Percentiles rank a stretch among this genome's conserved stretches.
These are phyloP conservation scores for Colletotrichum godetiae DNA, from an alignment of 2,329 filamentous ascomycete species.

Conservation along the genomic window DNA sequence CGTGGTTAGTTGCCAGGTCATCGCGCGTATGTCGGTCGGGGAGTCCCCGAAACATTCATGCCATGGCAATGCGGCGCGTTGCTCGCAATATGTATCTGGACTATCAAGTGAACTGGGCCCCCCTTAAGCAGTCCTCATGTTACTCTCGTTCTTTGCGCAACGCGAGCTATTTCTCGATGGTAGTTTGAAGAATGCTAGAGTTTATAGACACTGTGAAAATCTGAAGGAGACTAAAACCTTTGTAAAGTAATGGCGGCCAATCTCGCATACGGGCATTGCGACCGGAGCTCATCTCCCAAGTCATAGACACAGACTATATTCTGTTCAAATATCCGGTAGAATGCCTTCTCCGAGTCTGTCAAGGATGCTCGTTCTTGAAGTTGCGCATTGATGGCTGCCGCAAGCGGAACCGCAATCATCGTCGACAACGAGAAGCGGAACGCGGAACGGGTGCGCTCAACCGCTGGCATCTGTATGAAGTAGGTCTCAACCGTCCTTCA, in stretches of 20 bases:
- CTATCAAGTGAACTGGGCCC: not conserved
- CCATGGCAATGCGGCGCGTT: not conserved
- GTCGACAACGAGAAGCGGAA: not conserved
- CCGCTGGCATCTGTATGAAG: not conserved
- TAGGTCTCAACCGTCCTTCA: not conserved
- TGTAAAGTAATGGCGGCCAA: constrained; percentile 12
- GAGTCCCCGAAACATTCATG: not conserved
- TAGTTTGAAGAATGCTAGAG: not conserved
- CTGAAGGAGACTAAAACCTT: not conserved
- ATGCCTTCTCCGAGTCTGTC: not conserved
- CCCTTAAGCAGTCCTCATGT: not conserved
- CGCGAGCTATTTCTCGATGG: not conserved
- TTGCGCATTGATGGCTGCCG: constrained; percentile 13
- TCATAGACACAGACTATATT: not conserved
- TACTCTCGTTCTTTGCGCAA: not conserved
- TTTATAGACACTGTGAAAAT: not conserved
- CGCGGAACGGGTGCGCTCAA: not conserved
- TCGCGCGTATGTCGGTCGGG: not conserved
- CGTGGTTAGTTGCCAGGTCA: constrained; percentile 5
- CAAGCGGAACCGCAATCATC: not conserved
- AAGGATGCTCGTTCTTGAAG: not conserved
- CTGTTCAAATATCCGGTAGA: not conserved
- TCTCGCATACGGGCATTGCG: constrained; percentile 23
- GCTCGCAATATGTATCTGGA: not conserved
- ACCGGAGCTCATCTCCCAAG: constrained; percentile 22